phyloP scores from a whole-genome alignment of 805 yeast species.

The Zygoascus bituminiphila region DNA sequence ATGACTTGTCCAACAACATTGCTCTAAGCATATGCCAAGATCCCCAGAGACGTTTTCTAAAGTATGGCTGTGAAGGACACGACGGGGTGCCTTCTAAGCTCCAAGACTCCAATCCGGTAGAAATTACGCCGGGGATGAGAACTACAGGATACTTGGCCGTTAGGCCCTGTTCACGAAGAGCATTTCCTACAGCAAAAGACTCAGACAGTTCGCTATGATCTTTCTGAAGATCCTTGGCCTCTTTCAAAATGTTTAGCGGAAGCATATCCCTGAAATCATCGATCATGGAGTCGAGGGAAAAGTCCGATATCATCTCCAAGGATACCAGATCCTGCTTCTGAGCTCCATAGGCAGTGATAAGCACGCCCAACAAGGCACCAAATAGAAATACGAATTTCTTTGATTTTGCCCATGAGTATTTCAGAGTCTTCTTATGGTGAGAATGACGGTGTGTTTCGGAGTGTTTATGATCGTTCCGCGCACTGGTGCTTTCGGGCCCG shows the following conservation, averaged over 20 bases:
- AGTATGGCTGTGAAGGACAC: constrained; percentile 78
- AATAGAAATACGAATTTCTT: constrained; percentile 53
- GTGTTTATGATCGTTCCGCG: too few species aligned
- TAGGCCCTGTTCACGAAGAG: constrained; percentile 45
- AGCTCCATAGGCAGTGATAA: constrained; percentile 56
- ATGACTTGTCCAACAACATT: constrained; percentile 82
- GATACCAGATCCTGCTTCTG: constrained; percentile 36
- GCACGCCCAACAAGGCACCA: constrained; percentile 67
- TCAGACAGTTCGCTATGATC: constrained; percentile 46
- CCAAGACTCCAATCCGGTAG: constrained; percentile 95
- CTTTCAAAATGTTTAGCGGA: constrained; percentile 56
- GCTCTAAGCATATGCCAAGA: constrained; percentile 89
- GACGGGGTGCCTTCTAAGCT: constrained; percentile 63
- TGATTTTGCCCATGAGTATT: constrained; percentile 23
- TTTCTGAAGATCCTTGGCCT: constrained; percentile 49
- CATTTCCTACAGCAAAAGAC: constrained; percentile 79
- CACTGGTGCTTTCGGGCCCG: too few species aligned
- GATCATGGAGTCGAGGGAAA: constrained; percentile 48
- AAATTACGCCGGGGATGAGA: constrained; percentile 92
- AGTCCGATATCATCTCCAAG: constrained; percentile 39
- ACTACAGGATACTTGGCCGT: constrained; percentile 68
- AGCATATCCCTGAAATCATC: constrained; percentile 67
- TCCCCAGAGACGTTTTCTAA: constrained; percentile 93
- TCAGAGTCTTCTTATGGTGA: not conserved
- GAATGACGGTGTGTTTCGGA: too few species aligned